Percentiles rank a stretch among this genome's conserved stretches.
phyloP scores from a whole-genome alignment of 176 grass and related monocot species.

The Carex scoparia region DNA sequence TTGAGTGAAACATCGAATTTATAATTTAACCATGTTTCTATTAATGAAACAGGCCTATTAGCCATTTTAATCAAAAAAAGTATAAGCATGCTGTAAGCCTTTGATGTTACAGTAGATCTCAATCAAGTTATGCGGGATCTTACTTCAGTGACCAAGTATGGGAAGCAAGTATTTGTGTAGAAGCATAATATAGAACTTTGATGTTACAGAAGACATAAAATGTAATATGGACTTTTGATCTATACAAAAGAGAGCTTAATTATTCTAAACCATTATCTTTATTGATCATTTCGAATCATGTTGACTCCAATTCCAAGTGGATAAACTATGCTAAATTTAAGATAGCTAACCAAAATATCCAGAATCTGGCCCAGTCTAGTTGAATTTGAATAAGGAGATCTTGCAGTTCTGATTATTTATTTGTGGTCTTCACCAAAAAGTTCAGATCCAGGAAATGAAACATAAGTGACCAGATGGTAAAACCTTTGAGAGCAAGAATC shows the following conservation, averaged over 20 bases:
- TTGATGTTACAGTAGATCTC: not conserved
- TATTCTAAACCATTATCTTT: not conserved
- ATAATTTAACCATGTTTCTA: too few species aligned
- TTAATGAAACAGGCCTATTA: too few species aligned
- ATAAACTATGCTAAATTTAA: not conserved
- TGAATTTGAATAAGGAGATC: conserved; percentile 22
- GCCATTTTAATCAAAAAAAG: too few species aligned
- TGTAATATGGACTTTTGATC: not conserved
- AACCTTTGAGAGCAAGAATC: conserved; percentile 98
- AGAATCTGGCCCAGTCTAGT: not conserved
- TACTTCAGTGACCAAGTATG: not conserved
- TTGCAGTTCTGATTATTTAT: not conserved
- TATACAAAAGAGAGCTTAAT: not conserved
- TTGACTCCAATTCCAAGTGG: not conserved
- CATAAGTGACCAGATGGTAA: not conserved
- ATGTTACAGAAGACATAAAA: not conserved
- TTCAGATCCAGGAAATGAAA: not conserved
- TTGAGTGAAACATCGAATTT: too few species aligned
- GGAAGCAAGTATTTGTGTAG: not conserved
- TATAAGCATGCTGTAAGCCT: not conserved
- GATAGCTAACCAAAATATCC: not conserved
- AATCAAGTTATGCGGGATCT: not conserved
- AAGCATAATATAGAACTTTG: not conserved
- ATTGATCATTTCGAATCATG: not conserved
- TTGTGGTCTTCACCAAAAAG: not conserved